These are phyloP conservation scores for Fusarium sp. DNA, from an alignment of 2,329 filamentous ascomycete species.

Conservation along the genomic window DNA sequence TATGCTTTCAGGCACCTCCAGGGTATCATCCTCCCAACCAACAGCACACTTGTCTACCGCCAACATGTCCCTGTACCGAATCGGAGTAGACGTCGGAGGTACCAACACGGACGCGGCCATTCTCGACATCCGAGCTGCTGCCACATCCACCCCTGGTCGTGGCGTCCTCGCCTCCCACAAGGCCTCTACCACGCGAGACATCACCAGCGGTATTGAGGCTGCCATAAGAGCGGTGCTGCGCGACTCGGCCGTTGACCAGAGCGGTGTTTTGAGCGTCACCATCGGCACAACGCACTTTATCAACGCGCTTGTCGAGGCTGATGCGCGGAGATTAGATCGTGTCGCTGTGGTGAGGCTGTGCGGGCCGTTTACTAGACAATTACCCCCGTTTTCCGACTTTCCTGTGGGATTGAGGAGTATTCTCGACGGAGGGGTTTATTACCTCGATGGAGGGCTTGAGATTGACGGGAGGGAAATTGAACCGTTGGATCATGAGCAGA, in stretches of 20 bases:
- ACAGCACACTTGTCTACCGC: not conserved
- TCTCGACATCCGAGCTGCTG: constrained; percentile 52
- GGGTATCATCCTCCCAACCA: constrained; percentile 1
- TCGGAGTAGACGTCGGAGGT: constrained; percentile 56
- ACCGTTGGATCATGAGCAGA: constrained; percentile 50
- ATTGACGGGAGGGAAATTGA: constrained; percentile 60
- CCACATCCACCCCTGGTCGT: constrained; percentile 47
- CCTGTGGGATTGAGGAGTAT: constrained; percentile 53
- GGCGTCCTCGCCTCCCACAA: constrained; percentile 60
- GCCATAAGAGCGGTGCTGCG: constrained; percentile 57
- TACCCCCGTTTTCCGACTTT: constrained; percentile 59
- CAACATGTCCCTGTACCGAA: constrained; percentile 54
- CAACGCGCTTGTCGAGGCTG: constrained; percentile 60
- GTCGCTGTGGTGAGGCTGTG: constrained; percentile 60
- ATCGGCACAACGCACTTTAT: constrained; percentile 64
- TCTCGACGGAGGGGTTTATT: constrained; percentile 54
- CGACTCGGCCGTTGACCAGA: constrained; percentile 50
- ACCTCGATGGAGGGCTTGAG: constrained; percentile 59
- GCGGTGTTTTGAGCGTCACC: constrained; percentile 57
- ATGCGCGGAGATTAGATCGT: constrained; percentile 54
- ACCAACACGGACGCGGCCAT: constrained; percentile 58
- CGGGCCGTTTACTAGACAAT: constrained; percentile 56
- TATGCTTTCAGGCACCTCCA: constrained; percentile 16
- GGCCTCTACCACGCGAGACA: constrained; percentile 60
- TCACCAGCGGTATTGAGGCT: constrained; percentile 59